Conservation (phyloP, 2,329 filamentous ascomycete genomes). For the Diaporthe vaccinii region DNA sequence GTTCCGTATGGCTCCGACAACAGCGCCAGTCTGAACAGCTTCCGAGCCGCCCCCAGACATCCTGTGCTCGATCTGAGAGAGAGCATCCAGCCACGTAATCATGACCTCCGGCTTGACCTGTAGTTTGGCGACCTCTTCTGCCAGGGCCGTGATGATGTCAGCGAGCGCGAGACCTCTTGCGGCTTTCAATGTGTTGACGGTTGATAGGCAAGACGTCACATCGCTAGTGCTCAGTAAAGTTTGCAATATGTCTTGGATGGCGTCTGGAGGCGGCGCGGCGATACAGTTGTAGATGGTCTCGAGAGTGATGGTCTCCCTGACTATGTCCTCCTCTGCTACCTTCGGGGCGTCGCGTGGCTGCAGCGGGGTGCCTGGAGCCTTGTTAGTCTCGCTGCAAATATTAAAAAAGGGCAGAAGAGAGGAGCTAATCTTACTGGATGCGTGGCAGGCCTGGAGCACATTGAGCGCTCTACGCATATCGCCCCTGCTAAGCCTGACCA, state of each 20-base stretch:
- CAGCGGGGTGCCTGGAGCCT: slow-evolving; percentile 73
- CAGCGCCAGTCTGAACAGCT: slow-evolving; percentile 88
- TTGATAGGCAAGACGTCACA: slow-evolving; percentile 89
- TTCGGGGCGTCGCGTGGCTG: slow-evolving; percentile 71
- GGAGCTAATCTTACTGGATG: slow-evolving; percentile 76
- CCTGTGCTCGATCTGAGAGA: slow-evolving; percentile 94
- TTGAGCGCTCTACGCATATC: slow-evolving; percentile 97
- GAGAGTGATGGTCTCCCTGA: slow-evolving; percentile 85
- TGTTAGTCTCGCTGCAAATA: slow-evolving; percentile 35
- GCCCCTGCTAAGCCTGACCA: slow-evolving; percentile 90
- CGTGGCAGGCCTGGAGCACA: slow-evolving; percentile 95
- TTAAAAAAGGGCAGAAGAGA: too few species aligned
- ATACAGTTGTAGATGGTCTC: slow-evolving; percentile 98
- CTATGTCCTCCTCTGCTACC: slow-evolving; percentile 73
- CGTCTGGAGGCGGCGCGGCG: slow-evolving; percentile 90
- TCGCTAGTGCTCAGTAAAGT: slow-evolving; percentile 88
- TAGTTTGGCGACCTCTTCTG: slow-evolving; percentile 84
- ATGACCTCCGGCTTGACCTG: slow-evolving; percentile 90
- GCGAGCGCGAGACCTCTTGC: slow-evolving; percentile 90
- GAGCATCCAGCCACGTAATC: slow-evolving; percentile 90
- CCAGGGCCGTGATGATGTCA: slow-evolving; percentile 89
- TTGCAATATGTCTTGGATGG: slow-evolving; percentile 86
- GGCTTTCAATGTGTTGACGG: slow-evolving; percentile 88
- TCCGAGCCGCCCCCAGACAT: slow-evolving; percentile 91
- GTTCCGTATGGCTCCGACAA: slow-evolving; percentile 88